A percentile compares a stretch with the other conserved stretches of the same genome.
These are phyloP conservation scores for Litchi chinensis DNA, from an alignment of 345 rosid species.

Conservation along the genomic window DNA sequence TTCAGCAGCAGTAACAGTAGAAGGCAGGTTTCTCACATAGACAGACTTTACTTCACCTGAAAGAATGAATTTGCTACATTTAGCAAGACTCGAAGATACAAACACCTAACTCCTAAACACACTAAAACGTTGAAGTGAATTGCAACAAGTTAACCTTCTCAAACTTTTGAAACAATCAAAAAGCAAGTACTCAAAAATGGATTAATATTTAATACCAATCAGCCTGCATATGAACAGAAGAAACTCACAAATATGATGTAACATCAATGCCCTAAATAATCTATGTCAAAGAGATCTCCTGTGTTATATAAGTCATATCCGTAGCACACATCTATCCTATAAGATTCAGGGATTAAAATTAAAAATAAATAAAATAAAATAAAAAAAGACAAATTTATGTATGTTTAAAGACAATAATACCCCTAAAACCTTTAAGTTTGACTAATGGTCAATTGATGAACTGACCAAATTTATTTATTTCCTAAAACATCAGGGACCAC, in stretches of 20 bases:
- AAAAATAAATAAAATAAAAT: too few relatives aligned
- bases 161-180: neutral
- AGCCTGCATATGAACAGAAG: neutral
- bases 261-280: neutral
- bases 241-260: neutral
- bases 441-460: too few relatives aligned
- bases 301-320: neutral
- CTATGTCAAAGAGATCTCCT: neutral
- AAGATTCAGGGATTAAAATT: neutral
- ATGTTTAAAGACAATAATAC: too few relatives aligned
- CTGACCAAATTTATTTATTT: too few relatives aligned
- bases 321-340: neutral
- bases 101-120: neutral
- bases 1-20: constrained; percentile 72
- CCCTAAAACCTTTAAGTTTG: too few relatives aligned
- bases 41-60: constrained; percentile 90
- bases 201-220: neutral
- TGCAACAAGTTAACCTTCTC: constrained; percentile 8
- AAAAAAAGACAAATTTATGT: too few relatives aligned
- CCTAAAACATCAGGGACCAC: too few relatives aligned
- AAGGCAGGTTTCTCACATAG: constrained; percentile 93
- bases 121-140: neutral
- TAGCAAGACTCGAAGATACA: constrained; percentile 1
- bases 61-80: constrained; percentile 32
- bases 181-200: constrained; percentile 7